Base-by-base conservation (phyloP, 2,329 filamentous ascomycete genomes). In the Geosmithia putterillii region DNA sequence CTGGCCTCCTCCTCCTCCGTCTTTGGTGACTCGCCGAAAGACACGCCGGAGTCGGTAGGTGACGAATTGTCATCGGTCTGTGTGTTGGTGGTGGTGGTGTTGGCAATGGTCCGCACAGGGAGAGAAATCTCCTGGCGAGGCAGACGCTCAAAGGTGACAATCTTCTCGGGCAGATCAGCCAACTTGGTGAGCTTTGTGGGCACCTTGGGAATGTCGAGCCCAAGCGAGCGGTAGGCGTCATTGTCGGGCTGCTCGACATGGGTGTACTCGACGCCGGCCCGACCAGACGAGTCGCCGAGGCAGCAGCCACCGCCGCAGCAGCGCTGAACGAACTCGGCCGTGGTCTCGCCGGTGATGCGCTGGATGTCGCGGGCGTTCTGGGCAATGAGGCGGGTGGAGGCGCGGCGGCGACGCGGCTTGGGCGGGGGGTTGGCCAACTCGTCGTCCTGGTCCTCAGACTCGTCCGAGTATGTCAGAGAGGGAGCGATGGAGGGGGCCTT, bases 191-290 rank as follows among this genome's bases (percentile, higher is more conserved):
- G 69, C 17, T 74, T 69, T 41, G 79, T 86, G 6, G 82, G 83
- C 43, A 96, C 77, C 25, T 80, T 73, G 45, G 79, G 79, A 47
- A 96, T 72, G 53, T 82, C 84, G 51, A 96, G 73, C 42, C 80
- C 71, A 41, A 98, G 72, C 47, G 82, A 86, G 44, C 77, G 74
- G 66, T 85, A 98, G 15, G 92, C 92, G 46, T 82, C 74, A 54
- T 94, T 96, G 59, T 92, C 79, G 1, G 90, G 89, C 2, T 77
- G 56, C 15, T 66, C 54, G 18, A 81, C 59, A 7, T 56, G 57
- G 53, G 80, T 76, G 45, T 71, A 76, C 36, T 73, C 62, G 39
- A 76, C 47, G 25, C 64, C 65, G 2, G 67, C 59, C 42, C 62
- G 65, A 48, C 66, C 60, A 49, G 65, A 64, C 42, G 59, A 59